phyloP scores from a whole-genome alignment of 148 eudicot species.

The Rhododendron vialii region DNA sequence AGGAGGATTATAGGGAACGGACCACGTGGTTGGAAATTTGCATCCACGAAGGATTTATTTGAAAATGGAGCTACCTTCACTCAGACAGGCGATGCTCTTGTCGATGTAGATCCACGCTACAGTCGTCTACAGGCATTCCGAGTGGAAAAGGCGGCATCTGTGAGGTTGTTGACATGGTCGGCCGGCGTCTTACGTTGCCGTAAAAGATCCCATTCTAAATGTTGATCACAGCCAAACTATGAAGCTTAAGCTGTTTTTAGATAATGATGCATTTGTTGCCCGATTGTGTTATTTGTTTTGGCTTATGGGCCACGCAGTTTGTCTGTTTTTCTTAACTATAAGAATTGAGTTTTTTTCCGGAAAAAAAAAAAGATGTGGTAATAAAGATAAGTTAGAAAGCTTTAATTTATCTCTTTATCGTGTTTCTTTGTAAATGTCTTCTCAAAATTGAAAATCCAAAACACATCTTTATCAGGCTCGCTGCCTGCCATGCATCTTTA shows the following conservation, averaged over 20 bases:
- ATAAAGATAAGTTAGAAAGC: neutral
- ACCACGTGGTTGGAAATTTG: conserved; percentile 27
- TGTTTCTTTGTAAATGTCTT: neutral
- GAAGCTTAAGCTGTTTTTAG: neutral
- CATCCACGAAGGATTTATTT: conserved; percentile 52
- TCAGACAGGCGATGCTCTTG: conserved; percentile 15
- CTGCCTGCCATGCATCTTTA: neutral
- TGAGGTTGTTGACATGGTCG: conserved; percentile 52
- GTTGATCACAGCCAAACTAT: conserved; percentile 23
- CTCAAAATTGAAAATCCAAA: neutral
- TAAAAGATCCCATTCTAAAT: conserved; percentile 24
- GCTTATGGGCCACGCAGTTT: too few relatives aligned
- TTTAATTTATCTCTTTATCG: neutral
- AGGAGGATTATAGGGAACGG: conserved; percentile 28
- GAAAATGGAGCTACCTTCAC: conserved; percentile 75
- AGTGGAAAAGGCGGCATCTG: conserved; percentile 47
- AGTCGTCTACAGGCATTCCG: conserved; percentile 38
- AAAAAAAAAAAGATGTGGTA: too few relatives aligned
- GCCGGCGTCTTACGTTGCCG: conserved; percentile 69
- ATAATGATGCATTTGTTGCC: neutral
- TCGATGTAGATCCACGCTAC: conserved; percentile 51
- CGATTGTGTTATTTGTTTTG: neutral
- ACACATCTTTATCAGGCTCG: neutral
- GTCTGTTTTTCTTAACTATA: too few relatives aligned
- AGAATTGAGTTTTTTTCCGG: too few relatives aligned